These are phyloP conservation scores for Entrophospora sp. DNA, from an alignment of 192 early-diverging fungal species.

Conservation along the genomic window DNA sequence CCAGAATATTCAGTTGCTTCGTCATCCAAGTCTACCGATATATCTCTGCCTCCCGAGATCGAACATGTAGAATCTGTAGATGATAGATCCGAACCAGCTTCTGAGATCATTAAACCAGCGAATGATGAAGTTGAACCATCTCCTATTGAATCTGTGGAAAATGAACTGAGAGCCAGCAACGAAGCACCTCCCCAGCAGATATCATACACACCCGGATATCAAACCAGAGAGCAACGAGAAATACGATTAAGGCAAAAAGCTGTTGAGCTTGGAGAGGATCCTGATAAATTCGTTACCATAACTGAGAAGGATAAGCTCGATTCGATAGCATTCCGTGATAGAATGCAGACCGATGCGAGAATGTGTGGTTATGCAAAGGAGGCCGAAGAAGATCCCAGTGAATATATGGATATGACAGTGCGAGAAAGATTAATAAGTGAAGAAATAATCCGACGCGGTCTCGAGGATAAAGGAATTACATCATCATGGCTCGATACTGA, in stretches of 20 bases:
- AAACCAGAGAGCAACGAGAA: background rate
- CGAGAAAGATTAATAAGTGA: too few species aligned
- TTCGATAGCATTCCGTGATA: too few species aligned
- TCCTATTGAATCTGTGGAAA: background rate
- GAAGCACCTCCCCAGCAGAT: background rate
- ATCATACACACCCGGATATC: background rate
- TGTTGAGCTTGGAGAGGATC: background rate
- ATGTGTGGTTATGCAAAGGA: too few species aligned
- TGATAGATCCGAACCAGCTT: background rate
- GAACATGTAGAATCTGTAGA: slow-evolving; percentile 1
- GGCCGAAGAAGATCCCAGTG: too few species aligned
- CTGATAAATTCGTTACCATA: too few species aligned
- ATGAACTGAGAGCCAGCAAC: background rate
- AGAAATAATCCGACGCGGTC: too few species aligned
- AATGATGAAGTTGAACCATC: background rate
- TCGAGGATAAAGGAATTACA: too few species aligned
- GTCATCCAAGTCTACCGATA: slow-evolving; percentile 1
- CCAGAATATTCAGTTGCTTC: slow-evolving; percentile 1
- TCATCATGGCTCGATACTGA: too few species aligned
- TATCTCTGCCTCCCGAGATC: background rate
- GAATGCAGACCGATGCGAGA: too few species aligned
- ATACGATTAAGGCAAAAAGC: background rate
- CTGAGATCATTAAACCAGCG: background rate
- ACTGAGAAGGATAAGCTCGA: too few species aligned
- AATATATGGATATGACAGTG: too few species aligned